Evolutionary conservation across 305 asterid species (phyloP).

Genomic region (Solanum hybrid): DNA sequence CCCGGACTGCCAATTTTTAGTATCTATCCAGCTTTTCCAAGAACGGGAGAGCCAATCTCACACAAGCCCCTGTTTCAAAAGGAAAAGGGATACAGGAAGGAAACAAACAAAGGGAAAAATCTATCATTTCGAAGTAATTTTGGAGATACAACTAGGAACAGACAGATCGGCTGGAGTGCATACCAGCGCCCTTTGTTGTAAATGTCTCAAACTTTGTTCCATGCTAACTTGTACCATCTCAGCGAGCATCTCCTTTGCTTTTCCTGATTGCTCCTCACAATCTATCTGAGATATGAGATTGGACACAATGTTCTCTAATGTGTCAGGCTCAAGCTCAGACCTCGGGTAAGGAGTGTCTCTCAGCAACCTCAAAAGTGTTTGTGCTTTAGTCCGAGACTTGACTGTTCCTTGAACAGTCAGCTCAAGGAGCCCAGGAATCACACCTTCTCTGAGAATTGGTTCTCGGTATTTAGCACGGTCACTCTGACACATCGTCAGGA

Average conservation of each 20-base stretch:
- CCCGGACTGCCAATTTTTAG: conserved; percentile 61
- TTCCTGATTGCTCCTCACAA: conserved; percentile 67
- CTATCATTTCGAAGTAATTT: conserved; percentile 40
- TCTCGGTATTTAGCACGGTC: conserved; percentile 70
- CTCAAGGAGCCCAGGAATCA: conserved; percentile 89
- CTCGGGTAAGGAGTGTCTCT: conserved; percentile 77
- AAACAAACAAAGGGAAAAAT: not conserved
- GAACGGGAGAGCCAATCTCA: not conserved
- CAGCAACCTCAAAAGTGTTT: conserved; percentile 47
- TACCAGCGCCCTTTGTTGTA: conserved; percentile 78
- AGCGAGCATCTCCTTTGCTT: conserved; percentile 79
- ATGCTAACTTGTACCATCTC: conserved; percentile 97
- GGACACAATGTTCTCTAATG: conserved; percentile 66
- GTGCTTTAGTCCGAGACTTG: conserved; percentile 68
- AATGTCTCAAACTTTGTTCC: conserved; percentile 84
- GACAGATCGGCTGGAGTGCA: conserved; percentile 56
- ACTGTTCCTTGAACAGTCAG: conserved; percentile 83
- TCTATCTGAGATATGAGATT: conserved; percentile 69
- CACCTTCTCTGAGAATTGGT: conserved; percentile 85
- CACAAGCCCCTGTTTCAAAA: not conserved
- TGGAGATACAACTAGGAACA: conserved; percentile 29
- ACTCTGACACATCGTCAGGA: conserved; percentile 66
- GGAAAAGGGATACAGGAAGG: not conserved
- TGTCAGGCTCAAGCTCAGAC: conserved; percentile 64
- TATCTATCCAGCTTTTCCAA: conserved; percentile 3